Conservation (phyloP, 2,329 filamentous ascomycete species). For the Stromatinia cepivora region DNA sequence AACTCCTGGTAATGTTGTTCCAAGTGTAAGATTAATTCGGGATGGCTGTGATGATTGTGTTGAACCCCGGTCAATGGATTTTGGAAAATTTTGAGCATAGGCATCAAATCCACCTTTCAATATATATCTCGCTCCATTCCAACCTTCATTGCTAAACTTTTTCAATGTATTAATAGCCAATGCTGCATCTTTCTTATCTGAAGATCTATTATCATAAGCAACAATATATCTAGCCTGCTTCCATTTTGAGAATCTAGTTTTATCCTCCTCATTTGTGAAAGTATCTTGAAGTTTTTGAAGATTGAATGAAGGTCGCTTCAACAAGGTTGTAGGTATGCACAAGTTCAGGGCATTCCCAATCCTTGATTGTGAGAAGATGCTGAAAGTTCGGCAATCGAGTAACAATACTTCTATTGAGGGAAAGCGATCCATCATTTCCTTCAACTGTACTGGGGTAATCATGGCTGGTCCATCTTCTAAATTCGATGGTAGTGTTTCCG, state of each 20-base stretch:
- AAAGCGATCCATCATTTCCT: slow-evolving; percentile 53
- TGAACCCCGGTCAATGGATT: slow-evolving; percentile 58
- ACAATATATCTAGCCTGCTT: slow-evolving; percentile 71
- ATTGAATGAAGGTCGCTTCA: slow-evolving; percentile 90
- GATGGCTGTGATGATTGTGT: slow-evolving; percentile 41
- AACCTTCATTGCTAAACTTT: slow-evolving; percentile 87
- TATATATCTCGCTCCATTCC: slow-evolving; percentile 70
- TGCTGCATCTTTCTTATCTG: slow-evolving; percentile 75
- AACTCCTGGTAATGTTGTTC: slow-evolving; percentile 51
- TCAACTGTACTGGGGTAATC: slow-evolving; percentile 56
- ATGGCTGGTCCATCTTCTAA: slow-evolving; percentile 52
- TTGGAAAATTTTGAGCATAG: slow-evolving; percentile 67
- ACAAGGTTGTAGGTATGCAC: slow-evolving; percentile 89
- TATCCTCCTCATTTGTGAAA: slow-evolving; percentile 71
- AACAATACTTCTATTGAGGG: slow-evolving; percentile 54
- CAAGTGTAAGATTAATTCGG: slow-evolving; percentile 53
- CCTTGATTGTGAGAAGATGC: slow-evolving; percentile 73
- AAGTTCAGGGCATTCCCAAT: slow-evolving; percentile 84
- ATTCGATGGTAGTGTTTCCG: slow-evolving; percentile 55
- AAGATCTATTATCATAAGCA: slow-evolving; percentile 80
- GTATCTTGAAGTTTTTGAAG: slow-evolving; percentile 84
- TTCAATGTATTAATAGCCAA: slow-evolving; percentile 85
- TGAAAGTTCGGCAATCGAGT: slow-evolving; percentile 82
- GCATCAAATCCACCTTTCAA: slow-evolving; percentile 78
- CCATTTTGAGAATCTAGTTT: slow-evolving; percentile 76